Evolutionary conservation across 2,329 filamentous ascomycete genomes (phyloP).

Genomic region (Nemania sp.): DNA sequence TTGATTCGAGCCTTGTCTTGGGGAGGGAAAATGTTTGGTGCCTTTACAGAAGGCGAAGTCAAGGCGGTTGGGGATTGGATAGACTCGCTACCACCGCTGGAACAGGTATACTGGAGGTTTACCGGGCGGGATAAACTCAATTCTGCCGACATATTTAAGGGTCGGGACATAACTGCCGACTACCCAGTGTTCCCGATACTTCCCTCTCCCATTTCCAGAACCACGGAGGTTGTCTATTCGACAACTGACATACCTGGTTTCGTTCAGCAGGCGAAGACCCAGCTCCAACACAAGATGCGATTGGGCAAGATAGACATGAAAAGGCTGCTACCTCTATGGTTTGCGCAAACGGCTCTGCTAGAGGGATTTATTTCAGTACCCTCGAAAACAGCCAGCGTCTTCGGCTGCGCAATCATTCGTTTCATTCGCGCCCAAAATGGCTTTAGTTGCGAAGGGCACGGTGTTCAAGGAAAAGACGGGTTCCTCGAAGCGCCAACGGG

Average conservation of each 20-base stretch:
- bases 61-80: background rate
- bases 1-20: background rate
- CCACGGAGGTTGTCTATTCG: background rate
- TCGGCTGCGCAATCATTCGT: background rate
- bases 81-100: background rate
- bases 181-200: too few species aligned
- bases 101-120: background rate
- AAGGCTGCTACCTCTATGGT: background rate
- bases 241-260: background rate
- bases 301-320: too few species aligned
- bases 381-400: background rate
- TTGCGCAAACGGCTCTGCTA: background rate
- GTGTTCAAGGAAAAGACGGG: background rate
- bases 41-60: background rate
- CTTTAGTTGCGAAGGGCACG: background rate
- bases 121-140: too few species aligned
- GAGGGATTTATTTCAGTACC: background rate
- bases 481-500: too few species aligned
- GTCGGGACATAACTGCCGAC: too few species aligned
- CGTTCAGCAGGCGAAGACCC: background rate
- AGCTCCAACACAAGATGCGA: too few species aligned
- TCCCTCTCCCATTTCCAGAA: background rate
- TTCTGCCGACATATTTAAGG: too few species aligned
- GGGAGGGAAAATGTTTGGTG: background rate
- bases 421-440: background rate